Evolutionary conservation across 106 monocot species (phyloP), one percentile per base, ranked within the genome.

Genomic region (Dendrobium officinale): DNA sequence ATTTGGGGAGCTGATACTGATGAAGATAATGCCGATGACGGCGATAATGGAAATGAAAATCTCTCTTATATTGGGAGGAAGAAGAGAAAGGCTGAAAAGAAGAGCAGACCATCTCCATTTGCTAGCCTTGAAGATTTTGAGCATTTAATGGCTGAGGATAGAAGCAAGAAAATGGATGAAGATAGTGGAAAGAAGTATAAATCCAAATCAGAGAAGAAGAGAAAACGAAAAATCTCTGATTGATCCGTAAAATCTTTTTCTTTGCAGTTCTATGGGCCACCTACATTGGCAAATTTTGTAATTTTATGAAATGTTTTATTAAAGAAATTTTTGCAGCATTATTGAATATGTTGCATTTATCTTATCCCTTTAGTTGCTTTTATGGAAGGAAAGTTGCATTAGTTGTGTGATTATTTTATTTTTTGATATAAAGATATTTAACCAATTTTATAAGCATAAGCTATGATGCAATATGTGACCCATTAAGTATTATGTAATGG

Each of bases 81-180:
- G 24, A 73, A 51, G 43, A 88, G 82, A 81, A 95, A 86, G 78
- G 77, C 80, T n/a, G 77, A 82, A 11, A 72, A 44, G 13, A 77
- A 54, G 78, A 79, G 56, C 75, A 27, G 88, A 75, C 49, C 81
- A 20, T 90, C 94, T 18, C 92, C 94, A 72, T 96, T 94, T 87
- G 93, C 90, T 17, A 92, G 85, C 58, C 64, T 92, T 9, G 94
- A 94, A 84, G 94, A 96, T 31, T 96, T 87, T 77, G 94, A 94
- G 73, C 90, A 95, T 84, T 81, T 92, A 40, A 68, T 92, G 84
- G 81, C 37, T 9, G 84, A 83, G 42, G 77, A 87, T 70, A 37
- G 33, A 37, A 37, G 70, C 70, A 11, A 29, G 70, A 16, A 37
- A 70, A 33, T 70, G 33, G 27, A 33, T 9, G 72, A 49, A 22